Conservation (phyloP, 306 rosid genomes). For the Lathyrus oleraceus region DNA sequence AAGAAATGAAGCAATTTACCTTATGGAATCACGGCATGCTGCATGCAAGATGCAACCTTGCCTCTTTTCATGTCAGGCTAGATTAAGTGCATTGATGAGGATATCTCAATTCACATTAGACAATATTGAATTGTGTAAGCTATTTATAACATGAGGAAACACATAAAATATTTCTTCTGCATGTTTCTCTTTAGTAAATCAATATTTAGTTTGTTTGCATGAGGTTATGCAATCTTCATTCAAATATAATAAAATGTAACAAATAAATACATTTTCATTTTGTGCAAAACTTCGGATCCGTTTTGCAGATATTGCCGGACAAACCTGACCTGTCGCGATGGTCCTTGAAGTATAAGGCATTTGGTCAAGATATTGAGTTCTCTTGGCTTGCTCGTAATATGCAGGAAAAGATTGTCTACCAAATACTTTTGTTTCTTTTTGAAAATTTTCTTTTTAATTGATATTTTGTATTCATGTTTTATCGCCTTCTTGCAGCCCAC, state of each 20-base stretch:
- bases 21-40: conserved; percentile 4
- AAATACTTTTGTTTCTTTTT: conserved; percentile 14
- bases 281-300: conserved; percentile 28
- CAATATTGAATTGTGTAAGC: conserved; percentile 2
- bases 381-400: conserved; percentile 97
- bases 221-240: neutral
- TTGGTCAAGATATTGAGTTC: conserved; percentile 77
- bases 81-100: neutral
- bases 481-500: conserved; percentile 69
- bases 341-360: conserved; percentile 86
- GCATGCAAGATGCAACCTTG: neutral
- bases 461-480: conserved; percentile 28
- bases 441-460: conserved; percentile 18
- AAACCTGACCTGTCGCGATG: conserved; percentile 89
- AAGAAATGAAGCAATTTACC: neutral
- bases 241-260: neutral
- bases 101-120: neutral
- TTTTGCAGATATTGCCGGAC: conserved; percentile 73
- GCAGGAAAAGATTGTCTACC: conserved; percentile 68
- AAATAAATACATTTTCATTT: neutral
- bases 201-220: conserved; percentile 10
- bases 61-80: neutral
- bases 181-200: conserved; percentile 16
- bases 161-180: neutral
- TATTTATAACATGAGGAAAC: neutral